Percentiles rank a stretch among this genome's conserved stretches.
phyloP scores from a whole-genome alignment of 164 flowering plant genomes.

The Chimonanthus praecox region DNA sequence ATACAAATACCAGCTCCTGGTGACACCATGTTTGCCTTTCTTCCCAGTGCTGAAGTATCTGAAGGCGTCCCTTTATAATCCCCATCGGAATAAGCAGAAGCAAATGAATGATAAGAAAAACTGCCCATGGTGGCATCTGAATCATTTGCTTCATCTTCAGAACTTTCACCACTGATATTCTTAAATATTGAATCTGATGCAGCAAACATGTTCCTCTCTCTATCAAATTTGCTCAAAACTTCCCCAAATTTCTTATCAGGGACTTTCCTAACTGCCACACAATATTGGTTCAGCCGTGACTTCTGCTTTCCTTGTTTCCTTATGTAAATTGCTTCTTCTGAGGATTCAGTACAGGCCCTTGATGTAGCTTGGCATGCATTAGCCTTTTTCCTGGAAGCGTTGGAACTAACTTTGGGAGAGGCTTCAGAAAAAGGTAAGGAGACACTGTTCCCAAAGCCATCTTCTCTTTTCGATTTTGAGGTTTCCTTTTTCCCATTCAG shows the following conservation, averaged over 20 bases:
- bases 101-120: constrained; percentile 41
- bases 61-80: constrained; percentile 18
- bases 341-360: constrained; percentile 23
- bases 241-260: constrained; percentile 19
- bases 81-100: constrained; percentile 43
- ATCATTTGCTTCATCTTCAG: constrained; percentile 32
- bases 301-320: constrained; percentile 6
- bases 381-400: constrained; percentile 4
- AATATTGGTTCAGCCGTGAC: constrained; percentile 9
- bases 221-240: constrained; percentile 21
- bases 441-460: background rate
- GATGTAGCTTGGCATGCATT: constrained; percentile 11
- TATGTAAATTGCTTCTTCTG: constrained; percentile 9
- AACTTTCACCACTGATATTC: constrained; percentile 39
- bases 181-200: constrained; percentile 30
- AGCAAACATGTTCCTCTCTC: constrained; percentile 31
- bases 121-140: constrained; percentile 44
- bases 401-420: constrained; percentile 3
- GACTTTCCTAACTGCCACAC: constrained; percentile 14
- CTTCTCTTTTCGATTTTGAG: constrained; percentile 8
- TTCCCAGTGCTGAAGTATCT: background rate
- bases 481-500: constrained; percentile 3
- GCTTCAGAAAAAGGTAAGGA: background rate
- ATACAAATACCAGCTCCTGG: constrained; percentile 28
- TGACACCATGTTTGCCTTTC: constrained; percentile 16